Evolutionary conservation across 805 yeast species (phyloP).

Genomic region (Candida corydali): DNA sequence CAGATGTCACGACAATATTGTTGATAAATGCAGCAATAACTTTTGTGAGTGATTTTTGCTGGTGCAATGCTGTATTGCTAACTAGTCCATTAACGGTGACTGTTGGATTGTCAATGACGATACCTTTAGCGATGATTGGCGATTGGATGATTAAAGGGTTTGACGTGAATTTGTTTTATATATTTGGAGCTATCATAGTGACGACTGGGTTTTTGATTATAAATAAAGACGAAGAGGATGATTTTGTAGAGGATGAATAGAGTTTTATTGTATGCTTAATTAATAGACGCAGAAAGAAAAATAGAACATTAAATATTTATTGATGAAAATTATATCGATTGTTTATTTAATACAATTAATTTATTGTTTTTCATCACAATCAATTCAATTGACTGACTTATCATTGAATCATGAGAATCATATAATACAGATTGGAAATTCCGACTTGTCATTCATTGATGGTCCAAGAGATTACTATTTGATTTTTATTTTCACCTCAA

Average conservation of each 20-base stretch:
- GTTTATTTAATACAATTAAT: conserved; percentile 1
- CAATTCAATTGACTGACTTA: conserved; percentile 6
- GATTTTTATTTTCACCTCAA: conserved; percentile 51
- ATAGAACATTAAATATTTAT: too few species aligned
- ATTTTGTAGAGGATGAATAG: conserved; percentile 25
- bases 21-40: conserved; percentile 70
- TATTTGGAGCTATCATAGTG: conserved; percentile 77
- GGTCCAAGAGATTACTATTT: conserved; percentile 53
- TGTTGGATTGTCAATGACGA: conserved; percentile 88
- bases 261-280: background rate
- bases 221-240: conserved; percentile 73
- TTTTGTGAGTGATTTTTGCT: conserved; percentile 83
- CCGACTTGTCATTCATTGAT: conserved; percentile 36
- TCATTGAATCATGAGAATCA: conserved; percentile 19
- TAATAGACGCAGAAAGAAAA: conserved; percentile 1
- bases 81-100: conserved; percentile 95
- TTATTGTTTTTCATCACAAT: background rate
- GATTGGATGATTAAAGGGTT: conserved; percentile 73
- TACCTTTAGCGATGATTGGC: conserved; percentile 91
- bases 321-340: background rate
- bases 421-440: conserved; percentile 39
- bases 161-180: conserved; percentile 55
- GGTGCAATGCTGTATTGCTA: conserved; percentile 93
- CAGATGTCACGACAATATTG: conserved; percentile 50
- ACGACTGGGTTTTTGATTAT: conserved; percentile 79